Conservation (phyloP, 148 eudicot genomes). For the Bassia scoparia region DNA sequence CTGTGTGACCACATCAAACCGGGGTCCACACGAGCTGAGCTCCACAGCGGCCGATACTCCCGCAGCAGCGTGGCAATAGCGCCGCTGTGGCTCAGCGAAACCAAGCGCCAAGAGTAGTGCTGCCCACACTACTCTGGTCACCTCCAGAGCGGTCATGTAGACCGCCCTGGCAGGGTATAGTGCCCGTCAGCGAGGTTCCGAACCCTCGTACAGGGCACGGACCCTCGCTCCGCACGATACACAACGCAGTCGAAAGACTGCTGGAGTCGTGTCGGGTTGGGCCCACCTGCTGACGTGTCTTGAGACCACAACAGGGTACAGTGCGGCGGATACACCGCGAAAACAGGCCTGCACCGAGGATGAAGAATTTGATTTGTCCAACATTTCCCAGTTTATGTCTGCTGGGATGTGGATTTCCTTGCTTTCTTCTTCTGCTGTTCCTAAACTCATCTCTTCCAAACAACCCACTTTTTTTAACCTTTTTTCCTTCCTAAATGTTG, state of each 20-base stretch:
- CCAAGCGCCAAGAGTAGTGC: conserved; percentile 51
- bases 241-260: conserved; percentile 35
- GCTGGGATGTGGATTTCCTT: conserved; percentile 65
- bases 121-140: conserved; percentile 69
- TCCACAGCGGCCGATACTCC: conserved; percentile 72
- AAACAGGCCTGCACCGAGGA: conserved; percentile 79
- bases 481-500: neutral
- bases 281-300: conserved; percentile 79
- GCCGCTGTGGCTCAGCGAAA: conserved; percentile 48
- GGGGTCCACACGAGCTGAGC: conserved; percentile 99
- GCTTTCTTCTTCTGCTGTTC: conserved; percentile 63
- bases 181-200: conserved; percentile 78
- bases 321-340: conserved; percentile 71
- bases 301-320: conserved; percentile 81
- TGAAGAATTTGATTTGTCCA: conserved; percentile 79
- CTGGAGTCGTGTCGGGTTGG: conserved; percentile 38
- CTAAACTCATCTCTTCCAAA: conserved; percentile 64
- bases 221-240: conserved; percentile 52
- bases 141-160: conserved; percentile 82
- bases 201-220: conserved; percentile 69
- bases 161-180: conserved; percentile 85
- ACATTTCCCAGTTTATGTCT: conserved; percentile 87
- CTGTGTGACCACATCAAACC: conserved; percentile 82
- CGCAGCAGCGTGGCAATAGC: conserved; percentile 73
- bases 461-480: neutral